Conservation (phyloP, 2,329 filamentous ascomycete genomes). For the Ophiostoma australiae region DNA sequence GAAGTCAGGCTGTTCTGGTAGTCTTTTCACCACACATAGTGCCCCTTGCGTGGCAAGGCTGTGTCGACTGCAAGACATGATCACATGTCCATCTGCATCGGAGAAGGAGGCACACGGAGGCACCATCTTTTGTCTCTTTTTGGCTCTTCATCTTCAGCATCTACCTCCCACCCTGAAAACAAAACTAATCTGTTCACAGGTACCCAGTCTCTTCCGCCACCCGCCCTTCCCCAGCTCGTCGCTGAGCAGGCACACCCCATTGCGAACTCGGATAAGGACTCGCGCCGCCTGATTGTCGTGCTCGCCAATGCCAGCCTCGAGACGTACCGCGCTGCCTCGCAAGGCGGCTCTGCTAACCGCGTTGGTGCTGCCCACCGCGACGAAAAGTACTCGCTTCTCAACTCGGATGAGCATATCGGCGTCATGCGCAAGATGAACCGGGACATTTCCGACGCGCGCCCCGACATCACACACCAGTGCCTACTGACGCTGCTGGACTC, state of each 20-base stretch:
- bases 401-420: constrained; percentile 98
- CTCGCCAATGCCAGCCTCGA: constrained; percentile 96
- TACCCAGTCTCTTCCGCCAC: constrained; percentile 92
- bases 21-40: not conserved
- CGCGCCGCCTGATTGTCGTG: constrained; percentile 87
- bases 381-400: constrained; percentile 95
- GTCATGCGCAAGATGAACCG: constrained; percentile 99
- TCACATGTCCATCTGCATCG: not conserved
- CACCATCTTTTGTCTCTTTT: not conserved
- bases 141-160: not conserved
- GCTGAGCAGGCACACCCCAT: constrained; percentile 90
- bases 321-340: constrained; percentile 85
- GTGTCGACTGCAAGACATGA: not conserved
- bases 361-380: constrained; percentile 62
- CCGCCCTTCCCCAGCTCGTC: constrained; percentile 82
- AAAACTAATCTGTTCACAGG: constrained; percentile 45
- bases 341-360: constrained; percentile 59
- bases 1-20: not conserved
- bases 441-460: constrained; percentile 94
- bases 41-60: constrained; percentile 1
- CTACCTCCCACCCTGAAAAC: not conserved
- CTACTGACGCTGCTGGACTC: constrained; percentile 95
- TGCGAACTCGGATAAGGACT: constrained; percentile 78
- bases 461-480: constrained; percentile 99
- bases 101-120: not conserved